Evolutionary conservation across 1,284 basidiomycete species (phyloP), one percentile per base, ranked within the genome.

Genomic region (Ganoderma meredithae): DNA sequence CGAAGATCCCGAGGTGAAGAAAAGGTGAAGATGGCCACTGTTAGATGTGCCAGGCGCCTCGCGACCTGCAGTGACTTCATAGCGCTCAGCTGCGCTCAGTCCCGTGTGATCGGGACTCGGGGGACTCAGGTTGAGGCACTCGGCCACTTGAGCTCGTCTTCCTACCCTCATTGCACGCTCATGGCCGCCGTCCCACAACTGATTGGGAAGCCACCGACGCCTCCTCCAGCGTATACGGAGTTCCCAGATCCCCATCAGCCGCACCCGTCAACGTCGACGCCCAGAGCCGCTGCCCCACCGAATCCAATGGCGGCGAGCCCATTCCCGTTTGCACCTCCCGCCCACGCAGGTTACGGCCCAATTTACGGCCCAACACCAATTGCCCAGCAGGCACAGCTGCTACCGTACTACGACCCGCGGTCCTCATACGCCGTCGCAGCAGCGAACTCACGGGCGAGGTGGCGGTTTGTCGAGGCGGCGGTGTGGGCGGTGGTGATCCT

Each of bases 341-440:
- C 73, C 7, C 77, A 76, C 39, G 61, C 69, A 19, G 70, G 65
- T 31, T 79, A 78, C 59, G 79, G 79, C 9, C 79, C 79, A 2
- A 80, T 78, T 31, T 79, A 78, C 59, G 79, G 79, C 9, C 79
- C 79, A 2, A 80, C 79, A 22, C 76, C 78, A 27, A 75, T 79
- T 40, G 64, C 74, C 31, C 78, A 78, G 68, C 76, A 78, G 69
- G 69, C 73, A 6, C 69, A 75, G 65, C 63, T 79, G 41, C 71
- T 79, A 17, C 79, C 79, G 5, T 80, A 79, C 64, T 80, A 79
- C 63, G 79, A 80, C 66, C 78, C 77, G 6, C 76, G 78, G 25
- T 79, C 77, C 15, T 72, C 72, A 17, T 67, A 79, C 62, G 75
- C 79, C 6, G 27, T 78, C 12, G 71, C 70, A 1, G 77, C 76